Evolutionary conservation across 2,329 filamentous ascomycete genomes (phyloP), one percentile per base, ranked within the genome.

Genomic region (Trichoderma koningii): DNA sequence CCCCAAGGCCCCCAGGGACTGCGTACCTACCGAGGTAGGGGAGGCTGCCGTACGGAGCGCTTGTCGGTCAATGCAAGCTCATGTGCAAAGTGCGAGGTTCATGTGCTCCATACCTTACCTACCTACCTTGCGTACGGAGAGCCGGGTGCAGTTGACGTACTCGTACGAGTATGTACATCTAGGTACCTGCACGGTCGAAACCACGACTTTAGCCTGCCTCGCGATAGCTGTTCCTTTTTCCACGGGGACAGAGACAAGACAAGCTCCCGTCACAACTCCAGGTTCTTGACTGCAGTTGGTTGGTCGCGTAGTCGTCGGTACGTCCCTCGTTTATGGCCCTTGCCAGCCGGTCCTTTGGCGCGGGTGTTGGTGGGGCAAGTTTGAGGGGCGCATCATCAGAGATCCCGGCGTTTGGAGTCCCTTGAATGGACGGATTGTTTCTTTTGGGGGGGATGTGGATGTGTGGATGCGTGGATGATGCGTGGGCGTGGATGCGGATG

Each of bases 391-490:
- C 59, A 55, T 62, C 59, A 52, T 52, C 59, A 62, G 55, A 62
- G 59, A 55, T 53, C 26, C 63, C 55, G 47, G 51, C 53, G 10
- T 51, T 47, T 52, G 53, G 23, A 28, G 34, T 44, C 26, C 53
- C 52, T 63, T 53, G 51, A n/a, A 30, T 55, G 48, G 48, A 52
- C 19, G 34, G 34, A 38, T 38, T 38, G 10, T 38, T 55, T 55
- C 50, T 48, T 50, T 50, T 19, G 61, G 53, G 61, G 61, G 61
- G 61, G 52, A 48, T 52, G 59, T 44, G 59, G 59, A 52, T 52
- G 59, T 41, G 45, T 23, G 23, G 34, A 38, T 38, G 34, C 10
- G 34, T 38, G 34, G 34, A 38, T 38, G 34, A 38, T 38, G 34
- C 34, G 34, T 38, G 34, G 34, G 34, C 5, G 34, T 38, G 34